These are phyloP conservation scores for Boletus albobrunnescens DNA, from an alignment of 1,284 basidiomycete genomes.

Conservation along the genomic window DNA sequence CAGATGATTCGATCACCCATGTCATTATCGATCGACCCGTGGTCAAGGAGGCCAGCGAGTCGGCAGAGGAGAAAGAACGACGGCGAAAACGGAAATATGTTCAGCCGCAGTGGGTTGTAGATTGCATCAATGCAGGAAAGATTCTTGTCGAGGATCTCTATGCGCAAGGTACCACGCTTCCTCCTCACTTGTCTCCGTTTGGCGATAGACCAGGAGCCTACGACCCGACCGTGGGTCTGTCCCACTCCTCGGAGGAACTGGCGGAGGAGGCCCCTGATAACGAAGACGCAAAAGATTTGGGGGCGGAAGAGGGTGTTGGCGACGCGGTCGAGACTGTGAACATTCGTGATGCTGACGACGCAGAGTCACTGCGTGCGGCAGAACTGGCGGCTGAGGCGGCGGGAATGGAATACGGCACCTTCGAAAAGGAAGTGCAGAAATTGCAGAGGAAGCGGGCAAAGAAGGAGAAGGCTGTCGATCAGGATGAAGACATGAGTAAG, in stretches of 20 bases:
- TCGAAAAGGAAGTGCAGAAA: constrained; percentile 78
- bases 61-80: constrained; percentile 58
- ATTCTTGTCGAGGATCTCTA: constrained; percentile 87
- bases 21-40: constrained; percentile 91
- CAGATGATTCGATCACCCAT: constrained; percentile 86
- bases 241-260: constrained; percentile 35
- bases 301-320: constrained; percentile 34
- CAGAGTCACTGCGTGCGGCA: constrained; percentile 76
- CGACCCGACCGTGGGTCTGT: constrained; percentile 53
- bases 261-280: constrained; percentile 38
- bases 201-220: constrained; percentile 80
- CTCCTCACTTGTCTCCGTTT: constrained; percentile 96
- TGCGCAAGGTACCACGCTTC: constrained; percentile 81
- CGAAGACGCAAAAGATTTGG: constrained; percentile 39
- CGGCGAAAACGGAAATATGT: constrained; percentile 79
- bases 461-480: constrained; percentile 29
- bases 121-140: constrained; percentile 88
- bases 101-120: constrained; percentile 98
- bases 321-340: constrained; percentile 42
- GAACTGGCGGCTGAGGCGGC: constrained; percentile 92
- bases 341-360: constrained; percentile 56
- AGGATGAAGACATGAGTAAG: constrained; percentile 87
- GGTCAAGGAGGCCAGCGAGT: constrained; percentile 47
- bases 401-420: constrained; percentile 80
- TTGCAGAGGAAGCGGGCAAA: constrained; percentile 52